phyloP scores from a whole-genome alignment of 1,284 basidiomycete genomes.

The Wolfiporia cocos region DNA sequence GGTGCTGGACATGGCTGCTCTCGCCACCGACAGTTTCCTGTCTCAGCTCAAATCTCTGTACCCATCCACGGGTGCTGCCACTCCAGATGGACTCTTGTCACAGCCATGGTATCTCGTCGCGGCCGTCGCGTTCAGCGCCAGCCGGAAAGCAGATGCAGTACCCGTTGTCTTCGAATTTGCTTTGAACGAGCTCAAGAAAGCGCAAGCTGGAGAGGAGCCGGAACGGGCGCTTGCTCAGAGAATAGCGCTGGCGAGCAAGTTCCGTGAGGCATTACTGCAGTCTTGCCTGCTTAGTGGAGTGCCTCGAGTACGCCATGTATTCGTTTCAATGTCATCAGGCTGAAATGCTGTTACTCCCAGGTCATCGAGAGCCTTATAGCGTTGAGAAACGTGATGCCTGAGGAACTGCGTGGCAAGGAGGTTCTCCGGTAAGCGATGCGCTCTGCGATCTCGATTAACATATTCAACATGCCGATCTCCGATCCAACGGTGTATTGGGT shows the following conservation, averaged over 20 bases:
- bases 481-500: no score
- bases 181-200: conserved; percentile 31
- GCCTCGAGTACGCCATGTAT: conserved; percentile 31
- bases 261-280: conserved; percentile 54
- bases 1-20: neutral
- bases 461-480: neutral
- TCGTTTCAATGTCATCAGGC: neutral
- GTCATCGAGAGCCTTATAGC: conserved; percentile 29
- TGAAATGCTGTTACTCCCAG: conserved; percentile 9
- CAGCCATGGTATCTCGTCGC: conserved; percentile 56
- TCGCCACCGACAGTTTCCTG: neutral
- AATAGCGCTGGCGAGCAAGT: conserved; percentile 36
- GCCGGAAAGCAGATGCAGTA: conserved; percentile 50
- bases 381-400: conserved; percentile 26
- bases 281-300: conserved; percentile 47
- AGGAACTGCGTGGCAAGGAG: conserved; percentile 26
- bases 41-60: conserved; percentile 20
- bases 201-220: conserved; percentile 17
- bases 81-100: conserved; percentile 12
- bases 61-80: conserved; percentile 13
- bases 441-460: neutral
- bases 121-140: conserved; percentile 46
- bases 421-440: conserved; percentile 21
- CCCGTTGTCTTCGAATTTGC: conserved; percentile 44
- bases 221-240: conserved; percentile 27